Evolutionary conservation across 2,329 filamentous ascomycete species (phyloP), one percentile per base, ranked within the genome.

Genomic region (Fusarium sp.): DNA sequence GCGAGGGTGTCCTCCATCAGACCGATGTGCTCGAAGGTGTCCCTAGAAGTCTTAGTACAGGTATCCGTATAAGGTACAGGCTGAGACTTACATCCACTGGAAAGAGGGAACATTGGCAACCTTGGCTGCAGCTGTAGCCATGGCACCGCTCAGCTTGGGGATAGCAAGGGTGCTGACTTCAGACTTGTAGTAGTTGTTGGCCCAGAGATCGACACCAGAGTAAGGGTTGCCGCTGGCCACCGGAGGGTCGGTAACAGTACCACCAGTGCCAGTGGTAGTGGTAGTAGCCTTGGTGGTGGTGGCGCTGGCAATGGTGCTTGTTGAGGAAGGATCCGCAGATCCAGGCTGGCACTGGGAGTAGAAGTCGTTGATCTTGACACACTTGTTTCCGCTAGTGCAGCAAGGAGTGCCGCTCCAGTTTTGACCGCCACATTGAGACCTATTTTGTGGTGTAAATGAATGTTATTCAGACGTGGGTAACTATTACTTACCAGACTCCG

Each of bases 161-260:
- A 92, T 84, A 9, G 90, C 90, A 19, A 84, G 78, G 35, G 75
- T 82, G 56, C 81, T 80, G 57, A 88, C 80, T 75, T 87, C 84
- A 19, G 83, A 84, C n/a, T 82, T 79, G 71, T 87, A 88, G 78
- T 82, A 86, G 56, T 75, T 76, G 77, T 87, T 87, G 73, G 84
- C 82, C 80, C 83, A 87, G 71, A 83, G 78, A 50, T 80, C 75
- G 50, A 85, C 82, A 17, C 82, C 83, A 13, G 74, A 62, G 75
- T 85, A 87, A 15, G 84, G 84, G 78, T 87, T 88, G n/a, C 87
- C 88, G 15, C 74, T 75, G 35, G 73, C 75, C 27, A 64, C 73
- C 2, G 78, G 70, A 23, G 71, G 65, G 11, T 71, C 72, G 7
- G 73, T 73, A 25, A 62, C 55, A 32, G 65, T 46, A 19, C 35